Base-by-base conservation (phyloP, 2,329 filamentous ascomycete genomes). In the Esteya vermicola region DNA sequence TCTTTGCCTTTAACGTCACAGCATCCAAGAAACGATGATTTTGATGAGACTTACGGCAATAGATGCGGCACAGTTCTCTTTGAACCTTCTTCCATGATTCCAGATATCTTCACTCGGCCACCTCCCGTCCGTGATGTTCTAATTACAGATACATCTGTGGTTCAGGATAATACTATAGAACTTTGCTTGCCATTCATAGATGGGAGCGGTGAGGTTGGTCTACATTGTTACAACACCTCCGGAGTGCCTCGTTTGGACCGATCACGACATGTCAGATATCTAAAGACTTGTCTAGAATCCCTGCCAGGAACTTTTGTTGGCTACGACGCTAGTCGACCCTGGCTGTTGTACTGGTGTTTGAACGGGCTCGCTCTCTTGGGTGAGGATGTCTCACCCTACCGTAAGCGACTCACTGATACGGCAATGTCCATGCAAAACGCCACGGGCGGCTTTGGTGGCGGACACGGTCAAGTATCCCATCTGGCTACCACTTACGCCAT, bases 321-420 rank as follows among this genome's bases (percentile, higher is more conserved):
- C 36, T 74, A 86, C 49, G 91, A 98, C 64, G 81, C 91, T 25
- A 88, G 83, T 54, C 70, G 89, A 41, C 88, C 91, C 9, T 98
- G 91, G 91, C 73, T 94, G 52, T 70, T 94, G 47, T 96, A 95
- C 63, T 98, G 91, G 91, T 82, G 75, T 39, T 65, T 96, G 40
- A 75, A 79, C 26, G 85, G 75, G 3, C 65, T 98, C 47, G 66
- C 71, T 21, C 66, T 88, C 26, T 63, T 98, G 37, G 86, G 85
- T 36, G 75, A 86, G 54, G 84, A 94, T 55, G 65, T 73, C 36
- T 59, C 60, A 25, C 59, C 75, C 30, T 89, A 85, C 57, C 73
- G 79, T 41, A 64, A 81, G 47, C 68, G 72, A 60, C 74, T 89
- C 43, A 63, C 83, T 38, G 72, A 77, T 44, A 95, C 88, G 7